These are phyloP conservation scores for Arthrobotrys conoides DNA, from an alignment of 2,329 filamentous ascomycete genomes.

Conservation along the genomic window DNA sequence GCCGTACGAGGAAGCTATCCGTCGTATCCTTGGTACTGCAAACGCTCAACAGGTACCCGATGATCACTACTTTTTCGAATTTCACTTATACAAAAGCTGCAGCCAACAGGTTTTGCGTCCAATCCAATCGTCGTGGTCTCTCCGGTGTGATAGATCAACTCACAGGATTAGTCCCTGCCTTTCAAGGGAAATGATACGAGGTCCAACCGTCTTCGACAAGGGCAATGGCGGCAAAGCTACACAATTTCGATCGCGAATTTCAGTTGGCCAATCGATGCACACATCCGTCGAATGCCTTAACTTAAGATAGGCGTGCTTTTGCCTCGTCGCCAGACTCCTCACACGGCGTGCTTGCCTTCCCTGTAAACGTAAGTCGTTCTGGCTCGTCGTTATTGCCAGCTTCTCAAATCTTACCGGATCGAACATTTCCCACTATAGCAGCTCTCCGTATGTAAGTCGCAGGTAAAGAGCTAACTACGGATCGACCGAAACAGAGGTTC, in stretches of 20 bases:
- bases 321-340: too few relatives aligned
- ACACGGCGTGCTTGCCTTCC: neutral
- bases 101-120: constrained; percentile 8
- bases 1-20: constrained; percentile 48
- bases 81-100: constrained; percentile 17
- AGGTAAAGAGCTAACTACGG: neutral
- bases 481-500: constrained; percentile 40
- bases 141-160: constrained; percentile 40
- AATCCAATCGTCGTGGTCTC: constrained; percentile 33
- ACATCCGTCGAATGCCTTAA: constrained; percentile 3
- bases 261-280: constrained; percentile 3
- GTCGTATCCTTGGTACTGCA: constrained; percentile 52
- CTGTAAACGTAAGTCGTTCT: neutral
- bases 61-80: constrained; percentile 52
- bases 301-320: neutral
- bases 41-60: constrained; percentile 40
- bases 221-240: constrained; percentile 41
- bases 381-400: neutral
- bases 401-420: constrained; percentile 26
- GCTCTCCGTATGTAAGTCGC: neutral
- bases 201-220: neutral
- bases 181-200: constrained; percentile 1
- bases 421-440: constrained; percentile 17
- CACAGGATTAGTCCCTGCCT: constrained; percentile 4
- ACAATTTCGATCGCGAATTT: constrained; percentile 20